These are phyloP conservation scores for Ambrosiella xylebori DNA, from an alignment of 2,329 filamentous ascomycete genomes.

Conservation along the genomic window DNA sequence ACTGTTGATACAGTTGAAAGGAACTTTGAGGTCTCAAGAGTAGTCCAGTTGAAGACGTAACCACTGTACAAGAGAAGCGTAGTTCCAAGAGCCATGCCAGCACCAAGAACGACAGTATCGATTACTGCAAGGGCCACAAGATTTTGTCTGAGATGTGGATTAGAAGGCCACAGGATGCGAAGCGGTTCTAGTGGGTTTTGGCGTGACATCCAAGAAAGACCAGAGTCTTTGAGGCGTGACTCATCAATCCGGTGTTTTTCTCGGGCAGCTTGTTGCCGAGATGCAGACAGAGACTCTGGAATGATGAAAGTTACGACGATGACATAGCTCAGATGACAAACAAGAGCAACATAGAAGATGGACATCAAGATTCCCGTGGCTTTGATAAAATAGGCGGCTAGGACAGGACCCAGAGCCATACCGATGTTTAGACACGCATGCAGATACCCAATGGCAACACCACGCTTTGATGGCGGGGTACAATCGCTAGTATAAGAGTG, in stretches of 20 bases:
- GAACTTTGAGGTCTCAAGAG: slow-evolving; percentile 62
- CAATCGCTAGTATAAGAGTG: slow-evolving; percentile 86
- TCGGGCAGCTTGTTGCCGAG: slow-evolving; percentile 51
- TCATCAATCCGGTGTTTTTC: slow-evolving; percentile 41
- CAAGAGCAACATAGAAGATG: slow-evolving; percentile 71
- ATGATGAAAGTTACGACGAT: slow-evolving; percentile 52
- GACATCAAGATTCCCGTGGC: slow-evolving; percentile 56
- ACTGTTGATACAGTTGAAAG: slow-evolving; percentile 62
- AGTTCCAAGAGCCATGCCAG: slow-evolving; percentile 61
- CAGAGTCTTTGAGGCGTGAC: slow-evolving; percentile 16
- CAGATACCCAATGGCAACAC: slow-evolving; percentile 74
- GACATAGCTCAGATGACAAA: slow-evolving; percentile 57
- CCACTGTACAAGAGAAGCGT: slow-evolving; percentile 73
- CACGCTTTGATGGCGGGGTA: slow-evolving; percentile 60
- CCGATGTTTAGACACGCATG: slow-evolving; percentile 79
- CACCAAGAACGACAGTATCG: slow-evolving; percentile 67
- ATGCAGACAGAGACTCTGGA: slow-evolving; percentile 69
- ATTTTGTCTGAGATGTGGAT: slow-evolving; percentile 51
- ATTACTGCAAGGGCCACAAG: slow-evolving; percentile 64
- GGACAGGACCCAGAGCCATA: slow-evolving; percentile 69
- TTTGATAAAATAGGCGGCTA: slow-evolving; percentile 66
- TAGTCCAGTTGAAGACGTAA: slow-evolving; percentile 67
- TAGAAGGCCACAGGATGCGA: slow-evolving; percentile 31
- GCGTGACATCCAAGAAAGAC: slow-evolving; percentile 20
- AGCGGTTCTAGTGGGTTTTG: slow-evolving; percentile 62